phyloP scores from a whole-genome alignment of 2,329 filamentous ascomycete species.

The Alternaria consortialis region DNA sequence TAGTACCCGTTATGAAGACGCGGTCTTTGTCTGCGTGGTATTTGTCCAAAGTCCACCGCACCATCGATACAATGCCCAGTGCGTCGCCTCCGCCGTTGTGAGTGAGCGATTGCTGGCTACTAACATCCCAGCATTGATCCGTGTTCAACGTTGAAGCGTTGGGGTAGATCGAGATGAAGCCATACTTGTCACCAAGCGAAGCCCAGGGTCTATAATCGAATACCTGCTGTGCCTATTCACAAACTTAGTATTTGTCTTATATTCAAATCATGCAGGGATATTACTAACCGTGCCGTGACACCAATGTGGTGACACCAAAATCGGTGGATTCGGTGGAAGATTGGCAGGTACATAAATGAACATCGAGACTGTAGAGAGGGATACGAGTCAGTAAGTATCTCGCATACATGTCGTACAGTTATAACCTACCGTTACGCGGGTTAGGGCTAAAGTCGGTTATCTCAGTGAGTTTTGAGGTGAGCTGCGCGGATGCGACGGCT shows the following conservation, averaged over 20 bases:
- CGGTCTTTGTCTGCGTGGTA: slow-evolving; percentile 40
- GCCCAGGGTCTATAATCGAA: slow-evolving; percentile 43
- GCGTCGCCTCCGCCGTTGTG: slow-evolving; percentile 48
- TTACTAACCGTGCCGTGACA: slow-evolving; percentile 32
- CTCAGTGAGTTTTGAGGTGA: slow-evolving; percentile 40
- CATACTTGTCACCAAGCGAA: slow-evolving; percentile 40
- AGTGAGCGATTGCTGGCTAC: slow-evolving; percentile 42
- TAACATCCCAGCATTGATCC: slow-evolving; percentile 50
- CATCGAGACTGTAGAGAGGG: slow-evolving; percentile 26
- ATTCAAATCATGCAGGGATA: too few relatives aligned
- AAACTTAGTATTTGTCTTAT: not conserved
- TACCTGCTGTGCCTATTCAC: slow-evolving; percentile 15
- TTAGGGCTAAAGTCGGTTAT: slow-evolving; percentile 44
- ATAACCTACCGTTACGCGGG: slow-evolving; percentile 31
- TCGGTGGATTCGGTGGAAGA: slow-evolving; percentile 39
- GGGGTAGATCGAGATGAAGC: slow-evolving; percentile 49
- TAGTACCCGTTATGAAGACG: slow-evolving; percentile 47
- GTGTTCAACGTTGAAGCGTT: slow-evolving; percentile 35
- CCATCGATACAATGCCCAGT: slow-evolving; percentile 45
- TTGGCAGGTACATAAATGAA: slow-evolving; percentile 47
- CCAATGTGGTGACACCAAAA: slow-evolving; percentile 47
- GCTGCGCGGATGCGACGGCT: slow-evolving; percentile 28
- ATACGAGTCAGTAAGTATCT: too few relatives aligned
- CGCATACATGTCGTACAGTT: too few relatives aligned
- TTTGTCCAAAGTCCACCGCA: slow-evolving; percentile 40